Conservation (phyloP, 345 rosid species). For the Eucalyptus tenuipes region DNA sequence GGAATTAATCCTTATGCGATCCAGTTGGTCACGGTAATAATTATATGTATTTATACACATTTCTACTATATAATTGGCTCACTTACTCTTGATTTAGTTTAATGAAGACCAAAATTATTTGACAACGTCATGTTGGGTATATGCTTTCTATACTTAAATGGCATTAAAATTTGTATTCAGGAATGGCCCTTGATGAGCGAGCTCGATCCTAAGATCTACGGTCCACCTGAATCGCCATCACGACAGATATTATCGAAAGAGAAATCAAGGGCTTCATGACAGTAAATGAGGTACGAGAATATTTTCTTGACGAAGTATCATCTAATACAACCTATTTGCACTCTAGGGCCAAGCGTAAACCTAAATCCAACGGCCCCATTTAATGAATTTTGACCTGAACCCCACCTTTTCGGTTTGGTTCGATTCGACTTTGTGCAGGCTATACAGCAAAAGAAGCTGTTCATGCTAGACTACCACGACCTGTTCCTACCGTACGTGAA, state of each 20-base stretch:
- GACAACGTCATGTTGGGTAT: not conserved
- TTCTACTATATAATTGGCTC: not conserved
- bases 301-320: not conserved
- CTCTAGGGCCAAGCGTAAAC: not conserved
- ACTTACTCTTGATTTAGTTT: not conserved
- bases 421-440: slow-evolving; percentile 13
- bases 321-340: not conserved
- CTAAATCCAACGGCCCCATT: not conserved
- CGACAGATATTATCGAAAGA: slow-evolving; percentile 33
- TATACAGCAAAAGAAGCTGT: slow-evolving; percentile 27
- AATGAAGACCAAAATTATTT: not conserved
- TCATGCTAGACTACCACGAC: slow-evolving; percentile 53
- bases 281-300: slow-evolving; percentile 28
- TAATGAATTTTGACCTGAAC: not conserved
- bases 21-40: slow-evolving; percentile 38
- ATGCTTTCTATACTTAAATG: not conserved
- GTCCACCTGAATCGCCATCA: slow-evolving; percentile 59
- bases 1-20: slow-evolving; percentile 66
- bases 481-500: slow-evolving; percentile 47
- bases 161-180: slow-evolving; percentile 9
- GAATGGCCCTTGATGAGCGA: slow-evolving; percentile 79
- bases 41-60: not conserved
- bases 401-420: not conserved
- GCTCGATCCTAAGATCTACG: slow-evolving; percentile 58
- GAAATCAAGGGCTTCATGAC: slow-evolving; percentile 44